Base-by-base conservation (phyloP, 2,329 filamentous ascomycete species). In the Diaporthe sp. region DNA sequence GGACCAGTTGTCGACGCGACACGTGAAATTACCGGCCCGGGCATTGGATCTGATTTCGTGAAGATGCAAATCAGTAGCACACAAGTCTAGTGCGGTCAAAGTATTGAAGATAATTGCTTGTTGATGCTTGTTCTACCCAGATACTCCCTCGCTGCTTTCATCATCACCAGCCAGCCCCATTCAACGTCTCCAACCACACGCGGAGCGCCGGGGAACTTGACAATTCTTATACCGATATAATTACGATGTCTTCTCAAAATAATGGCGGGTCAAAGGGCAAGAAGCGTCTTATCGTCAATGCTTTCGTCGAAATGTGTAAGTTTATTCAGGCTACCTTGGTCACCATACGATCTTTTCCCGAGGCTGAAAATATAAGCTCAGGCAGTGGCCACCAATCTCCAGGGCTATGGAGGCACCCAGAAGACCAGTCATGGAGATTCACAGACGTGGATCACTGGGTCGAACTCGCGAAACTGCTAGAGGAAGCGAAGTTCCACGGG, bases 401-500 rank as follows among this genome's bases (percentile, higher is more conserved):
- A 7, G 83, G 85, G 1, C 78, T 86, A 28, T 87, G 91, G 92
- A 86, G 88, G 47, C 92, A 94, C 77, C 92, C 92, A 1, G 85
- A 90, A 22, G 92, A 94, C 77, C 84, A 89, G 77, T 93, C 91
- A 1, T 86, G 87, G 77, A 82, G 88, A 25, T 94, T 93, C 81
- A 90, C 90, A 76, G 85, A 88, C 35, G 83, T 92, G 45, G 83
- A 89, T 8, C 89, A 92, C 75, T 93, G 91, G 91, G 86, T 89
- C 0, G 85, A 89, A 68, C 82, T 93, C 0, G 91, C 91, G 0
- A 86, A 91, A 75, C 82, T 90, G 0, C 86, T 92, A 0, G 91
- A 93, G 77, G 83, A 86, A 0, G 91, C 89, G 40, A 91, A 92
- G 71, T 92, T 93, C 77, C 90, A 92, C 71, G 90, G 89, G 15